Evolutionary conservation across 495 filamentous ascomycete species (phyloP).

Genomic region (Trichocladium uniseriatum): DNA sequence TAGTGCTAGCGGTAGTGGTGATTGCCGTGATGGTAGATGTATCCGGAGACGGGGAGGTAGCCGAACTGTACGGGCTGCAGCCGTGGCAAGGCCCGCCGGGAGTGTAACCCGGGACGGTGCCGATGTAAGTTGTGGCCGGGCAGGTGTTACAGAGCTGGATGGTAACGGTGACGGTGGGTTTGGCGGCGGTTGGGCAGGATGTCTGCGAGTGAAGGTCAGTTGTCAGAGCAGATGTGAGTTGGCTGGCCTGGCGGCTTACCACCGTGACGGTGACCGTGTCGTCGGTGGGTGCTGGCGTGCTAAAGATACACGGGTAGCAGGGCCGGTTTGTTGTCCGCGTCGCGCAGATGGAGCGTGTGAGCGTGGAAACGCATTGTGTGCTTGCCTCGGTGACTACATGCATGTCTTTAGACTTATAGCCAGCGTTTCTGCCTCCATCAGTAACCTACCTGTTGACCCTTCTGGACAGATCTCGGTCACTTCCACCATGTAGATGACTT

Average conservation of each 20-base stretch:
- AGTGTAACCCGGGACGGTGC: conserved; percentile 25
- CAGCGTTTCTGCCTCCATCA: too few relatives aligned
- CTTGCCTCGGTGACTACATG: conserved; percentile 17
- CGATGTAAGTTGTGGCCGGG: conserved; percentile 18
- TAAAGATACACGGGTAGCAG: conserved; percentile 32
- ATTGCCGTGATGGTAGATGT: neutral
- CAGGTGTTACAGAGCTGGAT: conserved; percentile 24
- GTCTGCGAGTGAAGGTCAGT: conserved; percentile 12
- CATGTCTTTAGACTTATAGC: too few relatives aligned
- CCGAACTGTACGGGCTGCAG: conserved; percentile 13
- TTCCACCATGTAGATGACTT: conserved; percentile 29
- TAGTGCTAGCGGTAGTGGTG: too few relatives aligned
- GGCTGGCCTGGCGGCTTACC: conserved; percentile 12
- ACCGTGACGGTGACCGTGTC: conserved; percentile 28
- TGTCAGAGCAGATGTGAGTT: too few relatives aligned
- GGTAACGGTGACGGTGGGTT: conserved; percentile 22
- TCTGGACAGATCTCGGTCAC: conserved; percentile 26
- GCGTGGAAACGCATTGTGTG: conserved; percentile 21
- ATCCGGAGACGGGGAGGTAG: neutral
- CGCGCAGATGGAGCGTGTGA: conserved; percentile 32
- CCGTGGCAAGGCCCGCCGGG: conserved; percentile 24
- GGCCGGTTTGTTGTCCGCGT: conserved; percentile 25
- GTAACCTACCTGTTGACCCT: conserved; percentile 16
- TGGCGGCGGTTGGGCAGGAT: conserved; percentile 14
- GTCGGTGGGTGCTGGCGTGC: conserved; percentile 10